Percentiles rank a stretch among this genome's conserved stretches.
These are phyloP conservation scores for Metschnikowia continentalis DNA, from an alignment of 805 yeast species.

Conservation along the genomic window DNA sequence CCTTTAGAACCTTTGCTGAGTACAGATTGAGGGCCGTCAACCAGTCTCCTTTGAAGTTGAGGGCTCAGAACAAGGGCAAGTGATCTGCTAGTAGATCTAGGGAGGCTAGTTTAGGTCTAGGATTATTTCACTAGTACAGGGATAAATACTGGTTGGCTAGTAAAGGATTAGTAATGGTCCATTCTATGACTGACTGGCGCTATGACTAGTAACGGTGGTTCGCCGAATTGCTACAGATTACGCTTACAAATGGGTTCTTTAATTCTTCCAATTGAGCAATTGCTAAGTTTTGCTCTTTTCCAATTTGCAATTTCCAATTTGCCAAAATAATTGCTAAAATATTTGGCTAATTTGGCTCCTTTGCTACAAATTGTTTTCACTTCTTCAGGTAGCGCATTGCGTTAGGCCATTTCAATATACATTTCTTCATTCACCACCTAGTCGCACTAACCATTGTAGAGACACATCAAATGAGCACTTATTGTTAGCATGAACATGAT, in stretches of 20 bases:
- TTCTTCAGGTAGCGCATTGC: background rate
- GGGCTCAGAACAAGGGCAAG: constrained; percentile 10
- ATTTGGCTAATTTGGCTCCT: background rate
- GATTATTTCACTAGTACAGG: no score
- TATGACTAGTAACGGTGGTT: no score
- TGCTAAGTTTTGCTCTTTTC: no score
- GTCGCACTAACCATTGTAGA: no score
- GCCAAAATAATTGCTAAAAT: background rate
- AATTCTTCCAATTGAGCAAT: background rate
- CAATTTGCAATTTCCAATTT: no score
- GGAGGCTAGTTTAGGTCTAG: no score
- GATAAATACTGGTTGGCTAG: no score
- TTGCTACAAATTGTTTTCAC: background rate
- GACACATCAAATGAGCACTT: no score
- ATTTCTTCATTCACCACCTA: background rate
- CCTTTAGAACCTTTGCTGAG: constrained; percentile 42
- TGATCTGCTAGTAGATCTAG: background rate
- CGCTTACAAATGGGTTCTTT: background rate
- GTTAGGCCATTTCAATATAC: background rate
- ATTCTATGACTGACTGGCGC: no score
- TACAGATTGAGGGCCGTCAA: constrained; percentile 40
- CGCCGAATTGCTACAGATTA: no score
- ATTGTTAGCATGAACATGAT: no score
- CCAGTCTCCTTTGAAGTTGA: constrained; percentile 38
- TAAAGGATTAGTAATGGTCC: no score